Conservation (phyloP, 225 moss, liverwort and hornwort genomes). For the Anthoceros angustus region DNA sequence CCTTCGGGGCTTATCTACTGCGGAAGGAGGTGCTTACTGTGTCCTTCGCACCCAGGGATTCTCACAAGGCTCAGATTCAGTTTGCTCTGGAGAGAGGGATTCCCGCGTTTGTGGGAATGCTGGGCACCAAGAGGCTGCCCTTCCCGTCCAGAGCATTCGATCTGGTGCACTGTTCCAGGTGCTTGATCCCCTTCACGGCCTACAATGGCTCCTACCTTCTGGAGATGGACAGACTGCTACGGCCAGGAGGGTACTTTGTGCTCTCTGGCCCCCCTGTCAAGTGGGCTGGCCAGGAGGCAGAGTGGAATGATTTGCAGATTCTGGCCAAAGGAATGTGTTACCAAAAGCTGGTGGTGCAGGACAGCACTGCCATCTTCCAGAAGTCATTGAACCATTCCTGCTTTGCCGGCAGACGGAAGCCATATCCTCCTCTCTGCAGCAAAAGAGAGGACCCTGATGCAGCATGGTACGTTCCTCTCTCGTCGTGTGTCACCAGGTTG, state of each 20-base stretch:
- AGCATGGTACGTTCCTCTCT: neutral
- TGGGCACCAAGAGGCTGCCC: conserved; percentile 3
- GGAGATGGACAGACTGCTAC: neutral
- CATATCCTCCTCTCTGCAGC: neutral
- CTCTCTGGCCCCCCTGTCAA: neutral
- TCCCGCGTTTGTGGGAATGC: conserved; percentile 2
- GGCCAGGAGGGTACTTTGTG: neutral
- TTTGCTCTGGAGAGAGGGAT: conserved; percentile 8
- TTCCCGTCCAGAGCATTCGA: conserved; percentile 6
- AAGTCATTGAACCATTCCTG: neutral
- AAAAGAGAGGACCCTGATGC: neutral
- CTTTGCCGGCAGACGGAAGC: neutral
- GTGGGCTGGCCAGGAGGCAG: neutral
- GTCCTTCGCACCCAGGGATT: conserved; percentile 8
- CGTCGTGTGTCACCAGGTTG: neutral
- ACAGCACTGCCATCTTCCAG: neutral
- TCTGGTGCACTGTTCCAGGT: conserved; percentile 6
- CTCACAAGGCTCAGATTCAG: conserved; percentile 5
- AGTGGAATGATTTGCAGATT: neutral
- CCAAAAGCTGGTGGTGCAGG: neutral
- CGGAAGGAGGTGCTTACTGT: neutral
- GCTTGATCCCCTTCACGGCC: conserved; percentile 8
- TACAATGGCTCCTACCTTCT: neutral
- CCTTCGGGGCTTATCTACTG: conserved; percentile 4
- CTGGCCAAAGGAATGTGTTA: neutral